phyloP scores from a whole-genome alignment of 352 stramenopile species.

The Elongisporangium senticosum region DNA sequence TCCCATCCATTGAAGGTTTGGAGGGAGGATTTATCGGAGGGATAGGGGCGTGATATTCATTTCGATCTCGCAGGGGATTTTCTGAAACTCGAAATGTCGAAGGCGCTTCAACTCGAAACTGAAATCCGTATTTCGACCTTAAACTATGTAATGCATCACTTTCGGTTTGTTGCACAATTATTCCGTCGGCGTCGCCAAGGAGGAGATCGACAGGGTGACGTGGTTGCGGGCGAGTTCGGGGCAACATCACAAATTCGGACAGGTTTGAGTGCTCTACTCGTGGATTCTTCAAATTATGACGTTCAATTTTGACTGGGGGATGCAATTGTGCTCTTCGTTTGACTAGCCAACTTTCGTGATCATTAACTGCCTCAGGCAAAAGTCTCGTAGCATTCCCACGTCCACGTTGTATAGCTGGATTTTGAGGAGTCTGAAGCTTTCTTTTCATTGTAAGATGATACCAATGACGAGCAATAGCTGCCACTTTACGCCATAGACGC shows the following conservation, averaged over 20 bases:
- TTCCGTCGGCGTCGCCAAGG: background rate
- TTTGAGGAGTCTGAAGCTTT: background rate
- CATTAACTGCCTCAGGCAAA: background rate
- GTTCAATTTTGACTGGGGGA: background rate
- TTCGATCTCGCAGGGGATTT: background rate
- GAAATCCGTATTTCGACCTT: slow-evolving; percentile 17
- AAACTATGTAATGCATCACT: background rate
- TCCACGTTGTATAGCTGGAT: background rate
- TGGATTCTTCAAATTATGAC: too few species aligned
- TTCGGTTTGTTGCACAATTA: background rate
- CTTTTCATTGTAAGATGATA: slow-evolving; percentile 13
- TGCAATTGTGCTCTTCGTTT: background rate
- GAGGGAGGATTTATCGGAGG: background rate
- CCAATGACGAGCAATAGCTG: slow-evolving; percentile 29
- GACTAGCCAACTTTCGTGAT: background rate
- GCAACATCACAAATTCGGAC: slow-evolving; percentile 29
- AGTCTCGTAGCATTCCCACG: background rate
- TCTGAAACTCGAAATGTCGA: slow-evolving; percentile 7
- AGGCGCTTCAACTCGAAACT: slow-evolving; percentile 12
- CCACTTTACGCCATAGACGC: slow-evolving; percentile 22
- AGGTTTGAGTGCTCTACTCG: slow-evolving; percentile 10
- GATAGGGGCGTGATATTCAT: background rate
- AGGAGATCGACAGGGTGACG: slow-evolving; percentile 27
- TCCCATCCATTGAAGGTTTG: background rate
- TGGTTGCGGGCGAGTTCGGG: slow-evolving; percentile 29